Evolutionary conservation across 176 grass and related monocot genomes (phyloP).

Genomic region (Oryza rufipogon): DNA sequence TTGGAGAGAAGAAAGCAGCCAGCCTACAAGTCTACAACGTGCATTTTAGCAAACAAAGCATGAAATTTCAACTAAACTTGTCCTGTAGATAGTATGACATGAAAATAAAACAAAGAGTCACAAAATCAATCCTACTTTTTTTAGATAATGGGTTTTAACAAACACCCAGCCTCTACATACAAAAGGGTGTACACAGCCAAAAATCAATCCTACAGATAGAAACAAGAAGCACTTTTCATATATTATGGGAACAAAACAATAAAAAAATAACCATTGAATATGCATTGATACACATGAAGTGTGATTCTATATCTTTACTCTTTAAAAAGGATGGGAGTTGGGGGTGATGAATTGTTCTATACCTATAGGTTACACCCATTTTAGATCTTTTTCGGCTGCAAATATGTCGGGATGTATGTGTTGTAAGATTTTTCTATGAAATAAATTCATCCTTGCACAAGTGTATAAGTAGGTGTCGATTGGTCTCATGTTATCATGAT

Average conservation of each 20-base stretch:
- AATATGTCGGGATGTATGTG: not conserved
- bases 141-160: too few species aligned
- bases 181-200: too few species aligned
- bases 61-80: not conserved
- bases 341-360: not conserved
- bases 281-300: not conserved
- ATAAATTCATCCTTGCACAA: not conserved
- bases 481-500: not conserved
- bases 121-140: too few species aligned
- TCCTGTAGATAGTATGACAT: not conserved
- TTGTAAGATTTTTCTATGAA: not conserved
- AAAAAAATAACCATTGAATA: constrained; percentile 3
- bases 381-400: not conserved
- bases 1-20: not conserved
- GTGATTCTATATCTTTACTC: not conserved
- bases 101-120: not conserved
- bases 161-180: too few species aligned
- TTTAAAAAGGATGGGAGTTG: not conserved
- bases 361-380: not conserved
- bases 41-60: constrained; percentile 6
- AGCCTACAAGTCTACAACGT: not conserved
- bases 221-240: not conserved
- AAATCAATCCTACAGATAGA: not conserved
- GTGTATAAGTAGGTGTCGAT: not conserved
- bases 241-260: not conserved